A percentile compares a stretch with the other conserved stretches of the same genome.
Conservation (phyloP, 805 yeast genomes). For the Ogataea dorogensis region DNA sequence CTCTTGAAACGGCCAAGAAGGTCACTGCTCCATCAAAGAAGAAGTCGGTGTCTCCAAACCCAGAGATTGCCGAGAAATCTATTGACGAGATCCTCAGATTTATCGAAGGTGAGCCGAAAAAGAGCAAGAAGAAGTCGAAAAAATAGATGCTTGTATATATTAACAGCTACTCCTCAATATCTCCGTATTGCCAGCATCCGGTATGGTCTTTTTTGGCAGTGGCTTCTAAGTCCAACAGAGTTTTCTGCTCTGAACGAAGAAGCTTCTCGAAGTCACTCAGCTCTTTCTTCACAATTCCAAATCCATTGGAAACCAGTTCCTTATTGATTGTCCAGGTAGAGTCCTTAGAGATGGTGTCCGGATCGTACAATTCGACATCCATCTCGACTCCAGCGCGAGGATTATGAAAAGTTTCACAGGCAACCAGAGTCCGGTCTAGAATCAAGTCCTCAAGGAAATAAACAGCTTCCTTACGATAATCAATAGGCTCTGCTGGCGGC, state of each 20-base stretch:
- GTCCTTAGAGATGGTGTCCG: conserved; percentile 51
- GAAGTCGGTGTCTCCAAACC: conserved; percentile 40
- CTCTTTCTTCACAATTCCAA: conserved; percentile 48
- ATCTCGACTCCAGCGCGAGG: conserved; percentile 43
- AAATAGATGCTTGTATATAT: conserved; percentile 18
- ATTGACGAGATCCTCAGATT: conserved; percentile 71
- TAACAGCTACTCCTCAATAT: conserved; percentile 56
- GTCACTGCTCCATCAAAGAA: conserved; percentile 28
- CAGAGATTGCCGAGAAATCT: conserved; percentile 60
- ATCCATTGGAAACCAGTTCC: conserved; percentile 57
- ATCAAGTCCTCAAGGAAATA: conserved; percentile 52
- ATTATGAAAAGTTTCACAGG: conserved; percentile 45
- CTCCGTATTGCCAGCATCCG: conserved; percentile 80
- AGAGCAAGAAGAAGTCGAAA: conserved; percentile 30
- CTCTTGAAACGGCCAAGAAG: conserved; percentile 24
- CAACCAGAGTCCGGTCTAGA: conserved; percentile 52
- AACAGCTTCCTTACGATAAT: conserved; percentile 54
- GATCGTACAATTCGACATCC: conserved; percentile 54
- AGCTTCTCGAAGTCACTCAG: conserved; percentile 37
- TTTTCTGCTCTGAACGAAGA: conserved; percentile 38
- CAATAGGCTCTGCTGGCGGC: conserved; percentile 57
- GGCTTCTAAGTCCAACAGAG: conserved; percentile 42
- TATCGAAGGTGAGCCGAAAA: conserved; percentile 55
- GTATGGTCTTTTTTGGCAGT: conserved; percentile 48
- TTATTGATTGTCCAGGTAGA: conserved; percentile 59